phyloP scores from a whole-genome alignment of 176 grass and related monocot genomes.

The Juncus effusus region DNA sequence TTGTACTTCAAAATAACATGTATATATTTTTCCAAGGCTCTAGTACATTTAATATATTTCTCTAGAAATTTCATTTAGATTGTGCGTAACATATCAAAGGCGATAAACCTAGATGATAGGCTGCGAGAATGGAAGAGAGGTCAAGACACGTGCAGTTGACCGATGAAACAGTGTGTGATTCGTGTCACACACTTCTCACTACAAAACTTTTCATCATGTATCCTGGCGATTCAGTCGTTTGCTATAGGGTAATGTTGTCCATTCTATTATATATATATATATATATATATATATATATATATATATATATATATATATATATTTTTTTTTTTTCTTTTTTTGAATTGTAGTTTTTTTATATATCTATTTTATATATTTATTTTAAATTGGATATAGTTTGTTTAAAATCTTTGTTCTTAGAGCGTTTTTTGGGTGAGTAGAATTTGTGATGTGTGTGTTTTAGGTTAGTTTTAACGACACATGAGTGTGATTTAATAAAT shows the following conservation, averaged over 20 bases:
- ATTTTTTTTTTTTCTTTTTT: no score
- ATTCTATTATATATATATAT: no score
- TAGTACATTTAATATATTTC: no score
- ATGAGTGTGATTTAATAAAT: background rate
- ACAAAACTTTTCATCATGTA: constrained; percentile 99
- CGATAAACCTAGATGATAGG: constrained; percentile 71
- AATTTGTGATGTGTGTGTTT: no score
- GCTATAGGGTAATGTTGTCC: constrained; percentile 78
- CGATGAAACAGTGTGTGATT: constrained; percentile 84
- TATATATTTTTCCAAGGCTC: no score
- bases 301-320: no score
- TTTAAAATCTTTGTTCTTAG: background rate
- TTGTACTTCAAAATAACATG: no score
- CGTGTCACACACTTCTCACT: constrained; percentile 70
- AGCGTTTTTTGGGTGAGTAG: no score
- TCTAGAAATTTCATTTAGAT: constrained; percentile 46
- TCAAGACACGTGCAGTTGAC: constrained; percentile 91
- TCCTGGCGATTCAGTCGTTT: constrained; percentile 90
- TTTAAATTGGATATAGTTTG: background rate
- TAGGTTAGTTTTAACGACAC: background rate
- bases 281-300: no score
- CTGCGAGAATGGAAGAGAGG: constrained; percentile 93
- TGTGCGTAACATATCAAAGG: constrained; percentile 70
- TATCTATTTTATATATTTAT: background rate
- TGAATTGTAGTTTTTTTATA: no score